These are phyloP conservation scores for Dryas drummondii DNA, from an alignment of 306 rosid genomes.

Conservation along the genomic window DNA sequence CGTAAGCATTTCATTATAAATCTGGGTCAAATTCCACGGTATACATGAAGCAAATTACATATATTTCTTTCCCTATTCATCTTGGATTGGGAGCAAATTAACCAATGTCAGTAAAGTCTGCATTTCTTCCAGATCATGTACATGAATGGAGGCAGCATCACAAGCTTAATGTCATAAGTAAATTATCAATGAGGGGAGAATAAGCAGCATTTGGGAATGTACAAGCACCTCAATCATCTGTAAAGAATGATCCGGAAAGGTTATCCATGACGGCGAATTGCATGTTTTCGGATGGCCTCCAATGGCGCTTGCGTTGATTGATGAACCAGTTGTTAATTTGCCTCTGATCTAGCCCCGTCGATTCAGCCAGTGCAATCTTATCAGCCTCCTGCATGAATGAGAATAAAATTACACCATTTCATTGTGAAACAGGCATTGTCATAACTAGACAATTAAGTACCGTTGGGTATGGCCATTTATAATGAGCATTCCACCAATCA, in stretches of 20 bases:
- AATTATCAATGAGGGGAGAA: background rate
- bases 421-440: background rate
- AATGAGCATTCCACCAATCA: constrained; percentile 89
- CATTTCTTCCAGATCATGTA: constrained; percentile 25
- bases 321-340: constrained; percentile 98
- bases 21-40: background rate
- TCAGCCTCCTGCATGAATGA: constrained; percentile 68
- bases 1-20: constrained; percentile 1
- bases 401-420: background rate
- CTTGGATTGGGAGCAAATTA: constrained; percentile 33
- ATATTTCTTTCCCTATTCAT: constrained; percentile 23
- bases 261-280: constrained; percentile 72
- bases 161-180: constrained; percentile 10
- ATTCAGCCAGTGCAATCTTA: constrained; percentile 70
- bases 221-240: constrained; percentile 44
- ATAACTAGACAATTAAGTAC: constrained; percentile 32
- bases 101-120: constrained; percentile 24
- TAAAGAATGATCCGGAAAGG: constrained; percentile 48
- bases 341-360: constrained; percentile 88
- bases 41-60: constrained; percentile 16
- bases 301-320: constrained; percentile 92
- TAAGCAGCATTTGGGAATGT: constrained; percentile 33
- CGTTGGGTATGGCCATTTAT: constrained; percentile 98
- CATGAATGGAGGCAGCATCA: constrained; percentile 37
- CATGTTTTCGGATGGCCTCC: constrained; percentile 91